Base-by-base conservation (phyloP, 2,329 filamentous ascomycete genomes). In the Sporothrix pallida region DNA sequence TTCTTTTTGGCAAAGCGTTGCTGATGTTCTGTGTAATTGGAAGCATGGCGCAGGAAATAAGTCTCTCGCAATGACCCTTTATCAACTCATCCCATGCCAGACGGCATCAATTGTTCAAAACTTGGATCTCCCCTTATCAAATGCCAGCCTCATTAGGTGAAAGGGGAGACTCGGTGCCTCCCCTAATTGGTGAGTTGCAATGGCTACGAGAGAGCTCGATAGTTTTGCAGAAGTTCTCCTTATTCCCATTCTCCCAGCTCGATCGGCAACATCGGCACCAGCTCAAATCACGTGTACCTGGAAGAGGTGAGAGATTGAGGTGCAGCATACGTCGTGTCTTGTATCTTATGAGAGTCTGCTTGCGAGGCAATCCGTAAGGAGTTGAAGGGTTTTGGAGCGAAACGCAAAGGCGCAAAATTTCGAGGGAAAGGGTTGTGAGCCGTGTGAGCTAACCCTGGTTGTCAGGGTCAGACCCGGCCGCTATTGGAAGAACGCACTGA, bases 241-340 rank as follows among this genome's bases (percentile, higher is more conserved):
- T 37, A 15, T 50, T 56, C 13, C 56, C 56, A 31, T 62, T 12
- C 42, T 65, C 17, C 2, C 9, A 65, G 17, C 58, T 37, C 31
- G 71, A 68, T 72, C 71, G 71, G 71, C 60, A 72, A 31, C 62
- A 72, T 72, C 71, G 71, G 71, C 71, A 72, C 50, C 6, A 5
- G 31, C 5, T 20, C 48, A 23, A 50, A 54, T 72, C 70, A 72
- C 48, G 70, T 67, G 70, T n/a, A 48, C 52, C 54, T 48, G 2
- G 54, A 60, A 56, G 12, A 20, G 26, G 48, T 42, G 31, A 42
- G 50, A 7, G 26, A 15, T 48, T 9, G 52, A 50, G 31, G 48
- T 52, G 20, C 50, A n/a, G 17, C 50, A 15, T n/a, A 54, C 5
- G 12, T 6, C 5, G 17, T 20, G 3, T 7, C 44, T 48, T 23